A percentile compares a stretch with the other conserved stretches of the same genome.
phyloP scores from a whole-genome alignment of 306 rosid species.

The Ormosia emarginata region DNA sequence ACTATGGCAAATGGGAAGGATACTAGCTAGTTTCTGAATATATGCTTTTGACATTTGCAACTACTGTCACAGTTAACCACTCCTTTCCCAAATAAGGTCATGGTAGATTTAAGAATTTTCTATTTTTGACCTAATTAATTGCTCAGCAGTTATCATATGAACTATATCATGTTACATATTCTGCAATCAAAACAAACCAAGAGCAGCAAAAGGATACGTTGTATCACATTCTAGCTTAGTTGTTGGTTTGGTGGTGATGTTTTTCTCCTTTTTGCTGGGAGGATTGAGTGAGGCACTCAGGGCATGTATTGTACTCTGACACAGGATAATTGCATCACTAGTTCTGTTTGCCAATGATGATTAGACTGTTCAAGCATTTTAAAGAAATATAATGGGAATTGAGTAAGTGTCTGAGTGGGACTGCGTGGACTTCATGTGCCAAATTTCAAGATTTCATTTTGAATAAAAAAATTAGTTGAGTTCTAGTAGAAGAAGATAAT shows the following conservation, averaged over 20 bases:
- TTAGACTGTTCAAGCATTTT: neutral
- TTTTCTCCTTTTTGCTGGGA: too few species aligned
- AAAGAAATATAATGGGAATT: too few species aligned
- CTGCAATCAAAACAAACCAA: too few species aligned
- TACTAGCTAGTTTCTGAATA: neutral
- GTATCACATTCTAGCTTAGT: too few species aligned
- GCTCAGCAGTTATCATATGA: neutral
- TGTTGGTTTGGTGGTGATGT: too few species aligned
- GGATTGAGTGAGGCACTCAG: neutral
- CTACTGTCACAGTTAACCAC: neutral
- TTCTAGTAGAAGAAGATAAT: too few species aligned
- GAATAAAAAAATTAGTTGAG: too few species aligned
- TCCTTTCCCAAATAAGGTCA: neutral
- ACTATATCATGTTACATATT: neutral
- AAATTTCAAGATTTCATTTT: too few species aligned
- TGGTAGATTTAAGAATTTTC: neutral
- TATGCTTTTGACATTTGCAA: neutral
- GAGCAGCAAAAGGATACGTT: too few species aligned
- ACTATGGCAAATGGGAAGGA: neutral
- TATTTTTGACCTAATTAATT: neutral
- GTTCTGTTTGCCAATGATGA: neutral
- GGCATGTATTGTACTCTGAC: neutral
- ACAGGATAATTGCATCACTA: neutral
- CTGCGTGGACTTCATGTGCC: too few species aligned
- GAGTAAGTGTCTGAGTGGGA: too few species aligned